Evolutionary conservation across 2,329 filamentous ascomycete genomes (phyloP), one percentile per base, ranked within the genome.

Genomic region (Venturia oleaginea): DNA sequence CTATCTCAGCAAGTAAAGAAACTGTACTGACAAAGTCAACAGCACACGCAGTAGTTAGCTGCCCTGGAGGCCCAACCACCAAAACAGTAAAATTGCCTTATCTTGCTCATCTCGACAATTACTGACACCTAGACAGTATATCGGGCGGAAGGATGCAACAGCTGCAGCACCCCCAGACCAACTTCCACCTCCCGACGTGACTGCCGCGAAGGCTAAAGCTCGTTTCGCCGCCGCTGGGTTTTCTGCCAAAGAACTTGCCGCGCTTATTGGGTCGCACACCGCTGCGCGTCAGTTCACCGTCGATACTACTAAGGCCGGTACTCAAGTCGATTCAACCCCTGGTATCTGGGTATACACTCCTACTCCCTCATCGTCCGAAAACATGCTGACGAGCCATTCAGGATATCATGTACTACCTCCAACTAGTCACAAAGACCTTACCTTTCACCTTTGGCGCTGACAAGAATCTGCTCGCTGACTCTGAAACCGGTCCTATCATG

Each of bases 231-330:
- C 76, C 66, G 84, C 84, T 72, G 81, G 81, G 2, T 80, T 84
- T 72, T 72, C 71, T 10, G 71, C 80, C 1, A 71, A 72, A 34
- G 82, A 83, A 62, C 76, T 85, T 3, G 78, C 81, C 2, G 82
- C 83, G 0, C 77, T 85, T 0, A 68, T 85, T 3, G 83, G 83
- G 63, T 82, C 83, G 0, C 83, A 85, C 70, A 78, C 78, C 3
- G 74, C 77, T 8, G 77, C 79, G 7, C 77, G 75, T 67, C 81
- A 84, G 68, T 76, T 74, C 63, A 77, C 78, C 66, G 76, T 79
- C 61, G 76, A 82, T 67, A 65, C 73, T 0, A 54, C 67, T 4
- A 71, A 75, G 7, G 54, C 59, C n/a, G 65, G 65, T 27, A 51
- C 30, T 10, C 5, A 61, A 19, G 61, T 66, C 37, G 66, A 67